These are phyloP conservation scores for Calonectria leucothoes DNA, from an alignment of 2,329 filamentous ascomycete genomes.

Conservation along the genomic window DNA sequence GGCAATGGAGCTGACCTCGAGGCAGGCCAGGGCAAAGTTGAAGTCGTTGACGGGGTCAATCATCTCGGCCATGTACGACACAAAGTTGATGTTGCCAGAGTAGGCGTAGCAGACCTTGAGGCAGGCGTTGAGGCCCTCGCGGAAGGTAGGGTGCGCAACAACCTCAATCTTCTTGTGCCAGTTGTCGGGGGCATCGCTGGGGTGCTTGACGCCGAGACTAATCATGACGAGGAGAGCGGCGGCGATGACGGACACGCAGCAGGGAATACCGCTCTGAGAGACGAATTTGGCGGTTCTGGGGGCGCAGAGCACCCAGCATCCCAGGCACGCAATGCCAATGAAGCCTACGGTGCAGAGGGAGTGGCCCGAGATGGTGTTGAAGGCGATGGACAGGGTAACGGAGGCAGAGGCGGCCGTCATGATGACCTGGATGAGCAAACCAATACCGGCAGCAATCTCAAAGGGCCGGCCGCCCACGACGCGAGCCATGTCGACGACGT, in stretches of 20 bases:
- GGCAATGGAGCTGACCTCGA: slow-evolving; percentile 40
- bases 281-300: slow-evolving; percentile 71
- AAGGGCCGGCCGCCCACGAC: slow-evolving; percentile 54
- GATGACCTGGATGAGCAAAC: slow-evolving; percentile 79
- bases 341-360: slow-evolving; percentile 75
- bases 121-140: slow-evolving; percentile 46
- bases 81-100: slow-evolving; percentile 52
- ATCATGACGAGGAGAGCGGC: slow-evolving; percentile 53
- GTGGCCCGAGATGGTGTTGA: slow-evolving; percentile 75
- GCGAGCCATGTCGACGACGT: slow-evolving; percentile 77
- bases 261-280: slow-evolving; percentile 45
- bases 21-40: slow-evolving; percentile 38
- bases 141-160: slow-evolving; percentile 45
- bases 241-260: slow-evolving; percentile 48
- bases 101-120: slow-evolving; percentile 51
- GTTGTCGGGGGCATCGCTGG: slow-evolving; percentile 40
- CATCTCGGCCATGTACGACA: slow-evolving; percentile 52
- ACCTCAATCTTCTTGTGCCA: slow-evolving; percentile 46
- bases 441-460: slow-evolving; percentile 56
- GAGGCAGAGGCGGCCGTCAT: slow-evolving; percentile 77
- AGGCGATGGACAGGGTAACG: slow-evolving; percentile 73
- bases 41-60: slow-evolving; percentile 48
- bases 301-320: slow-evolving; percentile 73
- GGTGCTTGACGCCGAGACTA: slow-evolving; percentile 46
- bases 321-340: slow-evolving; percentile 69